Evolutionary conservation across 2,329 filamentous ascomycete genomes (phyloP).

Genomic region (Aaosphaeria pasadenensis): DNA sequence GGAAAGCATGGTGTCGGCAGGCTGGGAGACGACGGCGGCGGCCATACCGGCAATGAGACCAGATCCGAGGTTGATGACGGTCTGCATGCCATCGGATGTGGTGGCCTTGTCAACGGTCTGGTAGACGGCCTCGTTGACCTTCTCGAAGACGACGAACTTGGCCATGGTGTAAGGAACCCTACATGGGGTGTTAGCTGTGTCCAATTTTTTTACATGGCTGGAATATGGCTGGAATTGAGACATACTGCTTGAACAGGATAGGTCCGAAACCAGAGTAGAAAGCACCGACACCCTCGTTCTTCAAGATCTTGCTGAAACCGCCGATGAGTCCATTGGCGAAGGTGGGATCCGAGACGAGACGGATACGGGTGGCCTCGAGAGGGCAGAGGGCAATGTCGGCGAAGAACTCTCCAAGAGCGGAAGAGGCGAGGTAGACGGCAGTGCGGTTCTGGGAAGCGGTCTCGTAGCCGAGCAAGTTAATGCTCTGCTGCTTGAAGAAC

Average conservation of each 20-base stretch:
- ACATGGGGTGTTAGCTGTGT: neutral
- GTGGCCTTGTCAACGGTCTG: constrained; percentile 65
- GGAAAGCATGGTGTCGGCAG: constrained; percentile 88
- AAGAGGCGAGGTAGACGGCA: constrained; percentile 71
- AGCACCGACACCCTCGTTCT: constrained; percentile 76
- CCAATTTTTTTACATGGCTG: neutral
- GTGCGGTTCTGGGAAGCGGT: constrained; percentile 73
- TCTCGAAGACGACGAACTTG: constrained; percentile 94
- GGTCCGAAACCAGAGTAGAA: constrained; percentile 87
- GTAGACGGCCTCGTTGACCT: constrained; percentile 76
- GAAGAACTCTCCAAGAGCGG: constrained; percentile 62
- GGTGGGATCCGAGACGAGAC: constrained; percentile 83
- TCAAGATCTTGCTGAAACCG: constrained; percentile 80
- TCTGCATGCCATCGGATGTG: constrained; percentile 68
- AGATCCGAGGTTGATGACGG: constrained; percentile 77
- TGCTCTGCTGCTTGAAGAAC: constrained; percentile 92
- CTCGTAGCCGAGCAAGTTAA: constrained; percentile 70
- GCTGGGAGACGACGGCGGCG: constrained; percentile 82
- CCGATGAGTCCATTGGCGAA: constrained; percentile 77
- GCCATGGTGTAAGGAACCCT: constrained; percentile 91
- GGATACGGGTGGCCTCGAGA: constrained; percentile 89
- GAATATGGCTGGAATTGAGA: neutral
- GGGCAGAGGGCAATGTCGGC: constrained; percentile 83
- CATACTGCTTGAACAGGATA: constrained; percentile 45
- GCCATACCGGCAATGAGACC: constrained; percentile 86